phyloP scores from a whole-genome alignment of 805 yeast genomes.

The Candida ipomoeae region DNA sequence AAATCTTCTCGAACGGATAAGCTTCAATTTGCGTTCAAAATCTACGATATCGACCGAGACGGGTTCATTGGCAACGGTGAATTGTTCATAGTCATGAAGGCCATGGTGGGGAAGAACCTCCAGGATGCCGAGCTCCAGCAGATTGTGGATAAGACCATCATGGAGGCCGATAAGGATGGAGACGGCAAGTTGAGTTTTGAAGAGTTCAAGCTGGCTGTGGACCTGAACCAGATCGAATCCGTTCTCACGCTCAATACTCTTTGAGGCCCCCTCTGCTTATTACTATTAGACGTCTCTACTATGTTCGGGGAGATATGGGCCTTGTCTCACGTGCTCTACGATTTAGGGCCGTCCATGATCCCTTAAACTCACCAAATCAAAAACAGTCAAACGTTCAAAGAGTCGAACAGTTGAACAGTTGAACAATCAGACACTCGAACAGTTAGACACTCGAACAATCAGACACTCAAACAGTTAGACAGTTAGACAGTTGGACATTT shows the following conservation, averaged over 20 bases:
- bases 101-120: constrained; percentile 94
- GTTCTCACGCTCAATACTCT: constrained; percentile 52
- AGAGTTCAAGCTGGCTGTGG: constrained; percentile 73
- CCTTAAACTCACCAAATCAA: no score
- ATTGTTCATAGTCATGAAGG: constrained; percentile 81
- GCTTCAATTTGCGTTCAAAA: constrained; percentile 82
- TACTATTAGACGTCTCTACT: background rate
- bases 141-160: constrained; percentile 92
- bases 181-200: constrained; percentile 85
- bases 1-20: constrained; percentile 79
- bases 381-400: no score
- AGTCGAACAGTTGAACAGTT: no score
- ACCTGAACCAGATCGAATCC: constrained; percentile 54
- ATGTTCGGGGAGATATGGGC: background rate
- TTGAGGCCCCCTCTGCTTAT: constrained; percentile 14
- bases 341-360: background rate
- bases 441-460: no score
- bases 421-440: no score
- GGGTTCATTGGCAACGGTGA: constrained; percentile 96
- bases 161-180: constrained; percentile 92
- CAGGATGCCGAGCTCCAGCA: constrained; percentile 88
- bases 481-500: no score
- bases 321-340: background rate
- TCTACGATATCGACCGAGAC: constrained; percentile 93
- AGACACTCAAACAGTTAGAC: no score